Evolutionary conservation across 2,329 filamentous ascomycete genomes (phyloP), one percentile per base, ranked within the genome.

Genomic region (Arthrinium puccinioides): DNA sequence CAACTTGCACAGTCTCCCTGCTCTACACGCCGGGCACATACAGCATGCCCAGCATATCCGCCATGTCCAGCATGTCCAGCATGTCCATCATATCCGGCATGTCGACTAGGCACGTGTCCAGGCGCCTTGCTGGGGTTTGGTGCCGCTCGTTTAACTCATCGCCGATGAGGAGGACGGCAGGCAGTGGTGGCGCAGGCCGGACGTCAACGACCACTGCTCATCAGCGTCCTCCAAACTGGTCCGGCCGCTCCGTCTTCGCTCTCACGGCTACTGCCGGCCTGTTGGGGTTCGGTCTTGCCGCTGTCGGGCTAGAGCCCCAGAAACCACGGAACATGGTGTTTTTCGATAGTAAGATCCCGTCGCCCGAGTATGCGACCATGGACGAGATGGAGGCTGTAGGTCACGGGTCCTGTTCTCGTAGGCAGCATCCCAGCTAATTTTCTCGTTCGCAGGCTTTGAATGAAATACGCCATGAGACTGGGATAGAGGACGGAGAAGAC

Each of bases 391-490:
- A 76, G 47, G 63, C 60, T 50, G 72, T 68, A 47, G 56, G 59
- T 48, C 25, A 16, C 4, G 4, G 29, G 19, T 31, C 28, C 10
- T 30, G 6, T 23, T 34, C 30, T 3, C 18, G n/a, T 18, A n/a
- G n/a, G 6, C 6, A 18, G 25, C 24, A 39, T 14, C 25, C 6
- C 15, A 11, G 9, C 25, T 27, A 14, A 27, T 14, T 25, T 29
- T 30, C 19, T 20, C 10, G 16, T 10, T 15, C 21, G 33, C 18
- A 79, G 76, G 75, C 76, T 0, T 57, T 80, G 30, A 50, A 56
- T 29, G 69, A 76, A 44, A 80, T 82, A 38, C 69, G 69, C 7
- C 48, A 50, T n/a, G 57, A 62, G 47, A 53, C 69, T 39, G 55
- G 58, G 32, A 50, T 35, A 2, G 51, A 47, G 11, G 52, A 51